phyloP scores from a whole-genome alignment of 108 stramenopile genomes.

The Schizochytrium sp. region DNA sequence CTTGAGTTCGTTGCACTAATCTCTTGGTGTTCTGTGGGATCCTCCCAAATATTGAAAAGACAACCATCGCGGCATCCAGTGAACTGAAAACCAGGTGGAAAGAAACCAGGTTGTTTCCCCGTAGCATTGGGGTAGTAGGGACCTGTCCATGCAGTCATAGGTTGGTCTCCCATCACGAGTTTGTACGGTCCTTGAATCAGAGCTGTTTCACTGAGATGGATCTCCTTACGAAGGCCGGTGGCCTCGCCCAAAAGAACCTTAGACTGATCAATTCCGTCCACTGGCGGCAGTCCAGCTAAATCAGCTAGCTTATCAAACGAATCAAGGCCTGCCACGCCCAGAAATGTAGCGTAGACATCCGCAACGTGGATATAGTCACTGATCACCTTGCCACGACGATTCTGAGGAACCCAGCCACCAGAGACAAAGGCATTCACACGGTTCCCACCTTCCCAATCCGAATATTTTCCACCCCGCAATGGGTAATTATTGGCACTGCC shows the following conservation, averaged over 20 bases:
- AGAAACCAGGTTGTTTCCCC: background rate
- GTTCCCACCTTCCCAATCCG: constrained; percentile 54
- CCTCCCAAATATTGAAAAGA: constrained; percentile 69
- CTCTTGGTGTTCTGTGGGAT: constrained; percentile 67
- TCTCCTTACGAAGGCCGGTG: constrained; percentile 59
- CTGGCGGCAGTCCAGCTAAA: constrained; percentile 59
- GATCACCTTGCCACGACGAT: constrained; percentile 63
- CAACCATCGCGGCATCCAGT: constrained; percentile 63
- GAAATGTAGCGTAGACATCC: constrained; percentile 73
- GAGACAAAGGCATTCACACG: constrained; percentile 65
- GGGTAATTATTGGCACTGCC: constrained; percentile 58
- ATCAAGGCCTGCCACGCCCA: constrained; percentile 67
- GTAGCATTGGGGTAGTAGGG: constrained; percentile 11
- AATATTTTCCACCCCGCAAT: constrained; percentile 61
- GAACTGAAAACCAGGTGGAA: background rate
- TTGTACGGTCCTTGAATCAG: constrained; percentile 51
- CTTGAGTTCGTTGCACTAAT: constrained; percentile 51
- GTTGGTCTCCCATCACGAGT: background rate
- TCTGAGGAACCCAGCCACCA: constrained; percentile 67
- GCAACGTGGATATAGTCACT: constrained; percentile 59
- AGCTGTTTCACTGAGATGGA: background rate
- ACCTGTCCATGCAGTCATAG: background rate
- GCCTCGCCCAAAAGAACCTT: constrained; percentile 53
- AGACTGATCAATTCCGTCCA: constrained; percentile 69
- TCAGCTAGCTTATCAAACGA: constrained; percentile 62